These are phyloP conservation scores for Sideroxylon spinosum DNA, from an alignment of 179 eudicot species.

Conservation along the genomic window DNA sequence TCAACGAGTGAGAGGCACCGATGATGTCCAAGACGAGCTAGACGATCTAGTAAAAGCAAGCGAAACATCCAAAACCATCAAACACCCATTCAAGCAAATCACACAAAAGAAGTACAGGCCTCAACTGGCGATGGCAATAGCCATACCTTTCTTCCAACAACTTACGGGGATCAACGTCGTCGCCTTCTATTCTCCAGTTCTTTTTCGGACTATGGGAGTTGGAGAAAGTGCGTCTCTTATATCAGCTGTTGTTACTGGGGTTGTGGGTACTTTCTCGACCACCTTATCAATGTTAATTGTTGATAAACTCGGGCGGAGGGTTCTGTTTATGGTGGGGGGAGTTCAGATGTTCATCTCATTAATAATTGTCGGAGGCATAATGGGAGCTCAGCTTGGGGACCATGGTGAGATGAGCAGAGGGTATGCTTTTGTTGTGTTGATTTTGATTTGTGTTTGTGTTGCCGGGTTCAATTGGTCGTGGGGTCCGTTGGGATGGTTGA, in stretches of 20 bases:
- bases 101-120: background rate
- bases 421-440: slow-evolving; percentile 17
- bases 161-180: slow-evolving; percentile 40
- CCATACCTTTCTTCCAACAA: slow-evolving; percentile 37
- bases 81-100: slow-evolving; percentile 1
- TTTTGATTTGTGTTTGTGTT: slow-evolving; percentile 25
- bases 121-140: slow-evolving; percentile 27
- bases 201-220: slow-evolving; percentile 35
- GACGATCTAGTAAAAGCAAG: slow-evolving; percentile 3
- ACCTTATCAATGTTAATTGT: slow-evolving; percentile 23
- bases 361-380: slow-evolving; percentile 18
- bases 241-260: slow-evolving; percentile 26
- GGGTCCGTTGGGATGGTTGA: slow-evolving; percentile 42
- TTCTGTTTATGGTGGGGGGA: slow-evolving; percentile 22
- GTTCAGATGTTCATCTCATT: slow-evolving; percentile 25
- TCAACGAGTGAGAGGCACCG: background rate
- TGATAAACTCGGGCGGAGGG: slow-evolving; percentile 30
- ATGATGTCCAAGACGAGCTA: background rate
- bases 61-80: background rate
- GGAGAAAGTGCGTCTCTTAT: slow-evolving; percentile 34
- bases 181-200: slow-evolving; percentile 36
- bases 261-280: slow-evolving; percentile 22
- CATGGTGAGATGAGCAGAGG: slow-evolving; percentile 30
- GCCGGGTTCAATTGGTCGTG: slow-evolving; percentile 37
- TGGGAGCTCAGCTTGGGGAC: slow-evolving; percentile 32